Conservation (phyloP, 768 basidiomycete species). For the Agrocybe pediades region DNA sequence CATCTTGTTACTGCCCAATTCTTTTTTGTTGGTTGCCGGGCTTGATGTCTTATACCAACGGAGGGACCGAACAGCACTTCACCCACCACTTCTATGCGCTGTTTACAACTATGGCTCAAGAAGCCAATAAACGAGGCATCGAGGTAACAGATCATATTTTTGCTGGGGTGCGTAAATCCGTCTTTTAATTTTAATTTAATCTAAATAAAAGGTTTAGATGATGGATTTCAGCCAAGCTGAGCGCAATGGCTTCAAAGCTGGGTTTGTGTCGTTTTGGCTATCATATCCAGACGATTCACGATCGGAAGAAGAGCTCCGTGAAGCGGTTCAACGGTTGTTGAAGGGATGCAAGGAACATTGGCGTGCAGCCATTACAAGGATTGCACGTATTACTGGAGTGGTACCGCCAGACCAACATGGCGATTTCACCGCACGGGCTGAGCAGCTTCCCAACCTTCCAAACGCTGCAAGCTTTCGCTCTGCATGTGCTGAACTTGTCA, state of each 20-base stretch:
- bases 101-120: constrained; percentile 24
- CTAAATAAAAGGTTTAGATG: constrained; percentile 17
- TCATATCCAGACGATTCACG: constrained; percentile 3
- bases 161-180: constrained; percentile 15
- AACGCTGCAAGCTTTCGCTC: constrained; percentile 9
- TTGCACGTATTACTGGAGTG: constrained; percentile 21
- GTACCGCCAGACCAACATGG: constrained; percentile 16
- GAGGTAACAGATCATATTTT: constrained; percentile 15
- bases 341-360: constrained; percentile 34
- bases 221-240: constrained; percentile 36
- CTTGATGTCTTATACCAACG: not conserved
- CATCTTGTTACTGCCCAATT: not conserved
- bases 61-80: not conserved
- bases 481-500: constrained; percentile 6
- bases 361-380: constrained; percentile 23
- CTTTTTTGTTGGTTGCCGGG: not conserved
- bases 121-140: constrained; percentile 12
- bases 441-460: constrained; percentile 3
- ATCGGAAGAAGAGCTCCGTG: constrained; percentile 4
- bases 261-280: constrained; percentile 28
- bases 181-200: not conserved
- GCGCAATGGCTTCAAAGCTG: constrained; percentile 26
- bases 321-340: constrained; percentile 15
- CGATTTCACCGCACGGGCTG: constrained; percentile 19
- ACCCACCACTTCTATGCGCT: not conserved